Evolutionary conservation across 352 stramenopile species (phyloP).

Genomic region (Globisporangium perplexum): DNA sequence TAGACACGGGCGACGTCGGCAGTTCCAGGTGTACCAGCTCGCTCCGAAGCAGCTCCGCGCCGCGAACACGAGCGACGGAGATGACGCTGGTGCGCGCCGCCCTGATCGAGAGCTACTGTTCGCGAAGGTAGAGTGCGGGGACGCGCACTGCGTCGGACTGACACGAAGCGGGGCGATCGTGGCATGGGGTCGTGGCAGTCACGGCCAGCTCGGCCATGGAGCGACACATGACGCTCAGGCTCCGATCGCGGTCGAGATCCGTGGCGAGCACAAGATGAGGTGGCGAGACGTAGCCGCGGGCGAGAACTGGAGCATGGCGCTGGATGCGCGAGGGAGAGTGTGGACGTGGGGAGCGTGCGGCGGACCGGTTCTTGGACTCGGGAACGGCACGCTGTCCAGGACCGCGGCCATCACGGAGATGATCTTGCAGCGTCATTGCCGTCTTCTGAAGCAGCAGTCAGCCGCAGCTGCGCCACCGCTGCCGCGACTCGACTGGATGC

Average conservation of each 20-base stretch:
- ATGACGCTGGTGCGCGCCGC: background rate
- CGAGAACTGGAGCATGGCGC: constrained; percentile 73
- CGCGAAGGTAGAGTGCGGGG: constrained; percentile 51
- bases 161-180: constrained; percentile 43
- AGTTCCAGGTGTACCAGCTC: constrained; percentile 63
- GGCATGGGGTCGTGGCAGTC: constrained; percentile 74
- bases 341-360: constrained; percentile 79
- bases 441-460: constrained; percentile 16
- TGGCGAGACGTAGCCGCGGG: constrained; percentile 58
- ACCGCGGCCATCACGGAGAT: constrained; percentile 27
- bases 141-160: constrained; percentile 75
- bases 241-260: constrained; percentile 16
- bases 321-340: constrained; percentile 55
- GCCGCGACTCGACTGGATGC: constrained; percentile 35
- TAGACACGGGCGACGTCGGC: constrained; percentile 28
- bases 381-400: constrained; percentile 12
- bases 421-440: constrained; percentile 37
- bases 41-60: constrained; percentile 14
- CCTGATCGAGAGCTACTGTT: constrained; percentile 7
- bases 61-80: background rate
- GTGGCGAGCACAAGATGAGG: background rate
- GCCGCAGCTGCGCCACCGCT: constrained; percentile 1
- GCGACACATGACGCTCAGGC: constrained; percentile 23
- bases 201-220: constrained; percentile 78
- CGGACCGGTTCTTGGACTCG: constrained; percentile 57